A percentile compares a stretch with the other conserved stretches of the same genome.
These are phyloP conservation scores for Calonectria fujianensis DNA, from an alignment of 2,329 filamentous ascomycete species.

Conservation along the genomic window DNA sequence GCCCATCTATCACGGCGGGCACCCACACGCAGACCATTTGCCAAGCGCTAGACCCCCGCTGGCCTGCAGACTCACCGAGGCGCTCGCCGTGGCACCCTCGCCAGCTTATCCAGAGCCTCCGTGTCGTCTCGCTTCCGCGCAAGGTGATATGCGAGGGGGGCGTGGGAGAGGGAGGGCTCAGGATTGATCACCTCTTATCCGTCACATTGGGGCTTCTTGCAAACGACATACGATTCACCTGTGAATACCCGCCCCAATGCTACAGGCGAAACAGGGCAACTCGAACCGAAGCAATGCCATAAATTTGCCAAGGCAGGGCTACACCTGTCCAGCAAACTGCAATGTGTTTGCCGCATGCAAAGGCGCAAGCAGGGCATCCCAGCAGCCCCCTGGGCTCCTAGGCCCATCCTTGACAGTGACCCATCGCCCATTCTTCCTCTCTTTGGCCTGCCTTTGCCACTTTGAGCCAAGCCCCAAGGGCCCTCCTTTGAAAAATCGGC, in stretches of 20 bases:
- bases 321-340: conserved; percentile 29
- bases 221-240: conserved; percentile 49
- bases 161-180: conserved; percentile 31
- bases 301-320: conserved; percentile 19
- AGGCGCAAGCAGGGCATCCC: conserved; percentile 42
- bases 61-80: conserved; percentile 53
- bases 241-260: conserved; percentile 30
- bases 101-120: conserved; percentile 30
- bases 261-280: conserved; percentile 38
- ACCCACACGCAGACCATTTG: conserved; percentile 43
- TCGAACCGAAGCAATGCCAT: conserved; percentile 29
- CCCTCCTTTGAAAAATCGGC: conserved; percentile 40
- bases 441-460: conserved; percentile 40
- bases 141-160: conserved; percentile 42
- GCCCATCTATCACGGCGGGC: conserved; percentile 44
- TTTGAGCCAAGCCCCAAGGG: conserved; percentile 50
- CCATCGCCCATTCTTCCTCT: conserved; percentile 39
- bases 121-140: conserved; percentile 46
- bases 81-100: conserved; percentile 43
- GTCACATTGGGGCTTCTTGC: conserved; percentile 31
- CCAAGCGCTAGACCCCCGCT: conserved; percentile 42
- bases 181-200: conserved; percentile 41
- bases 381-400: conserved; percentile 28
- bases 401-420: conserved; percentile 33
- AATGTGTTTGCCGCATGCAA: conserved; percentile 52